phyloP scores from a whole-genome alignment of 371 early-diverging fungal species.

The Mortierella sp. region DNA sequence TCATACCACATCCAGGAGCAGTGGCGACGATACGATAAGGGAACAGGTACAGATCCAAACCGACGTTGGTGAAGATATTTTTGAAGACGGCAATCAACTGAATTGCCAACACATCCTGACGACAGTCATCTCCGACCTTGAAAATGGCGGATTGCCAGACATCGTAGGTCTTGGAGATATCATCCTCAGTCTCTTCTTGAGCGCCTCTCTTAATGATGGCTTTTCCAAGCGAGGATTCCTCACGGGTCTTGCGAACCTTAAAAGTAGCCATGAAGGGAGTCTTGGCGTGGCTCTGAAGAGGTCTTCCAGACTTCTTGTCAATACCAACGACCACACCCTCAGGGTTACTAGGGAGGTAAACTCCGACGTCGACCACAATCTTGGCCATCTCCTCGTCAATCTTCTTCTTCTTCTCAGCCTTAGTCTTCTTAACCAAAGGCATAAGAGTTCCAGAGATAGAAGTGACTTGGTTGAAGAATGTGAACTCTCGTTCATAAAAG shows the following conservation, averaged over 20 bases:
- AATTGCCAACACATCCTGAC: constrained; percentile 98
- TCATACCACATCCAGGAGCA: constrained; percentile 97
- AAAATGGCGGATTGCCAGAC: constrained; percentile 94
- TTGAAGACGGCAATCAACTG: constrained; percentile 99
- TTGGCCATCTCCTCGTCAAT: constrained; percentile 98
- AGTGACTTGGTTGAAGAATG: constrained; percentile 95
- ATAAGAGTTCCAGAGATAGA: constrained; percentile 97
- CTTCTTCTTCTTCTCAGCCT: constrained; percentile 95
- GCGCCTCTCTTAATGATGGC: constrained; percentile 60
- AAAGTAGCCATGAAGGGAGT: constrained; percentile 99
- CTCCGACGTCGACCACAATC: constrained; percentile 96
- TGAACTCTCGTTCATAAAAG: constrained; percentile 96
- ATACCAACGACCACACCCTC: constrained; percentile 96
- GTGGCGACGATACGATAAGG: constrained; percentile 99
- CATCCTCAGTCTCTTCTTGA: constrained; percentile 55
- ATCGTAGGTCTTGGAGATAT: constrained; percentile 57
- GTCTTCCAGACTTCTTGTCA: constrained; percentile 95
- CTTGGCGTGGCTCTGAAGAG: constrained; percentile 99
- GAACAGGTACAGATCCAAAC: constrained; percentile 96
- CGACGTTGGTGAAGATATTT: constrained; percentile 92
- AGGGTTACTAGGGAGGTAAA: constrained; percentile 98
- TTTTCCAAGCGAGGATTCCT: constrained; percentile 64
- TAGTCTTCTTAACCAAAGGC: constrained; percentile 93
- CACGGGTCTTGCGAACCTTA: constrained; percentile 78
- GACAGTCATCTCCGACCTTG: constrained; percentile 99